A percentile compares a stretch with the other conserved stretches of the same genome.
Conservation (phyloP, 768 basidiomycete genomes). For the Rhizopogon rudus region DNA sequence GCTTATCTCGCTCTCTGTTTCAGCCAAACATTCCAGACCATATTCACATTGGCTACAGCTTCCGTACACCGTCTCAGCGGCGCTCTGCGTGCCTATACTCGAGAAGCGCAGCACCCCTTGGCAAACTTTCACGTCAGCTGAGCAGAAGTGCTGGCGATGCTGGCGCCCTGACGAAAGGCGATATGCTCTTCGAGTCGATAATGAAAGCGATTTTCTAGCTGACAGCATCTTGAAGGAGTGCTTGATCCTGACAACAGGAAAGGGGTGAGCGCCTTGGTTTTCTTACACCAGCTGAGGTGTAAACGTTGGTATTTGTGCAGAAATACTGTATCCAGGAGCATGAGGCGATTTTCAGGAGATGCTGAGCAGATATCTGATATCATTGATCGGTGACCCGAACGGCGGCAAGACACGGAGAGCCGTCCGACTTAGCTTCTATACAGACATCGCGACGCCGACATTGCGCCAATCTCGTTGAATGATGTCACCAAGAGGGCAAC, state of each 20-base stretch:
- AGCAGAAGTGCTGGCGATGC: conserved; percentile 81
- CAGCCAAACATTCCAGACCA: too few species aligned
- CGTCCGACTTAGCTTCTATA: conserved; percentile 40
- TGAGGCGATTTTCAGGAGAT: conserved; percentile 74
- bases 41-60: too few species aligned
- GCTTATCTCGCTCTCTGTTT: too few species aligned
- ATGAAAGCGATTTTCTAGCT: conserved; percentile 49
- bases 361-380: conserved; percentile 66
- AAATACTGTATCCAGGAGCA: conserved; percentile 82
- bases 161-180: conserved; percentile 34
- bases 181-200: conserved; percentile 30
- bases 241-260: conserved; percentile 32
- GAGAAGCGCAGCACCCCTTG: conserved; percentile 19
- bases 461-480: conserved; percentile 82
- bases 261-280: conserved; percentile 15
- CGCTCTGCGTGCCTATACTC: too few species aligned
- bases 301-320: conserved; percentile 28
- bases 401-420: conserved; percentile 80
- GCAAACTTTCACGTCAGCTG: conserved; percentile 55
- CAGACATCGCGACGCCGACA: conserved; percentile 81
- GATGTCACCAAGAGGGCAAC: conserved; percentile 89
- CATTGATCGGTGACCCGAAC: conserved; percentile 77
- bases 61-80: background rate
- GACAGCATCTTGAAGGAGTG: conserved; percentile 70
- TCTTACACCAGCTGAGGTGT: conserved; percentile 6